Evolutionary conservation across 2,329 filamentous ascomycete genomes (phyloP), one percentile per base, ranked within the genome.

Genomic region (Whalleya microplaca): DNA sequence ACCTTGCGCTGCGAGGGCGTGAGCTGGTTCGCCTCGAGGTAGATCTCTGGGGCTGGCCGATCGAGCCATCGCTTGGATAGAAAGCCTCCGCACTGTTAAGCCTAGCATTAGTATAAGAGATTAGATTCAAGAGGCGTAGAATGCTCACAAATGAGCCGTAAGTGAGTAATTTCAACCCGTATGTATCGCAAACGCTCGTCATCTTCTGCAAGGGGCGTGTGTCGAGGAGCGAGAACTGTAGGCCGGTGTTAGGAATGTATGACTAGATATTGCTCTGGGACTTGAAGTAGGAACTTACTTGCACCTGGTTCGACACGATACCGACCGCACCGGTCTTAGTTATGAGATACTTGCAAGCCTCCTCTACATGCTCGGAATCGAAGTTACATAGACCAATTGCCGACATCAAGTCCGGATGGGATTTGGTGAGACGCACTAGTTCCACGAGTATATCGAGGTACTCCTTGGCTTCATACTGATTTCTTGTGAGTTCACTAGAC

Each of bases 1-100:
- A 61, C 68, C 62, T 75, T 74, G 46, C 73, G 66, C 49, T 75
- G 73, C 3, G 72, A 73, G 2, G 72, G 73, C 1, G 72, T 75
- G 9, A 75, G 59, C 4, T 44, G 58, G 7, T 43, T 61, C 16
- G 66, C 56, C 47, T 69, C 59, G 2, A 66, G 67, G 59, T 74
- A 75, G 18, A 71, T 56, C 18, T 72, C 68, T 0, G 73, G 72
- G 2, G 58, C 55, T n/a, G 68, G 66, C 49, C 69, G 56, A 23
- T 45, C 46, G 9, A 72, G 66, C 73, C 72, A 76, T 50, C 65
- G 60, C 23, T 70, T 47, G 1, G 72, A 70, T 21, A 76, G 64
- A 44, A 75, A 70, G 5, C 73, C 73, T 40, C 73, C 73, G 50
- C 71, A 73, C 71, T 69, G 14, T 23, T 59, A 32, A 50, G 7